Conservation (phyloP, 176 grass and related monocot genomes). For the Areca catechu region DNA sequence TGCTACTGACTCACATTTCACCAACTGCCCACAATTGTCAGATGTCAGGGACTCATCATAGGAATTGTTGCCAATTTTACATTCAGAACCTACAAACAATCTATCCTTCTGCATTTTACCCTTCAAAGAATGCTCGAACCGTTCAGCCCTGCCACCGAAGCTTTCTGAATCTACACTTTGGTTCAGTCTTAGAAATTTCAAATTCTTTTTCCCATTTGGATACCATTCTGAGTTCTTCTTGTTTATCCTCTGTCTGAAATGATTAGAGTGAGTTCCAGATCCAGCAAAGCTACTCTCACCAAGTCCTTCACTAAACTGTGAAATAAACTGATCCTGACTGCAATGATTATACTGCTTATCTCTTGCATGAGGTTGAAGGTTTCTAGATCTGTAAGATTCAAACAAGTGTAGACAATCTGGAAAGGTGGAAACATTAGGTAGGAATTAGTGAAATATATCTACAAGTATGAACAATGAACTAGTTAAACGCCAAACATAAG, state of each 20-base stretch:
- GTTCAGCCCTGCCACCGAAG: background rate
- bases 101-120: slow-evolving; percentile 8
- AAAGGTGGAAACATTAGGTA: slow-evolving; percentile 10
- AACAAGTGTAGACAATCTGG: slow-evolving; percentile 39
- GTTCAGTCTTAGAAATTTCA: slow-evolving; percentile 22
- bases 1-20: slow-evolving; percentile 3
- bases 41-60: slow-evolving; percentile 25
- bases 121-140: slow-evolving; percentile 4
- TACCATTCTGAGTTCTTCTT: slow-evolving; percentile 12
- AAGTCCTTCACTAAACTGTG: slow-evolving; percentile 15
- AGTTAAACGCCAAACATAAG: too few species aligned
- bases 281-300: slow-evolving; percentile 27
- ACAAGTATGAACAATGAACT: too few species aligned
- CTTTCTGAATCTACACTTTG: slow-evolving; percentile 2
- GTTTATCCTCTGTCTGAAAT: slow-evolving; percentile 11
- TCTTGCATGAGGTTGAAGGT: slow-evolving; percentile 21
- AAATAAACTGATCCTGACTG: slow-evolving; percentile 11
- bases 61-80: slow-evolving; percentile 11
- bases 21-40: slow-evolving; percentile 5
- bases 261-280: slow-evolving; percentile 15
- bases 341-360: slow-evolving; percentile 31
- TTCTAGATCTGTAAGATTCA: slow-evolving; percentile 33
- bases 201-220: slow-evolving; percentile 18
- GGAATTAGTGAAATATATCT: too few species aligned
- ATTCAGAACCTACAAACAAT: slow-evolving; percentile 21